phyloP scores from a whole-genome alignment of 371 early-diverging fungal genomes.

The Mortierella sp. region DNA sequence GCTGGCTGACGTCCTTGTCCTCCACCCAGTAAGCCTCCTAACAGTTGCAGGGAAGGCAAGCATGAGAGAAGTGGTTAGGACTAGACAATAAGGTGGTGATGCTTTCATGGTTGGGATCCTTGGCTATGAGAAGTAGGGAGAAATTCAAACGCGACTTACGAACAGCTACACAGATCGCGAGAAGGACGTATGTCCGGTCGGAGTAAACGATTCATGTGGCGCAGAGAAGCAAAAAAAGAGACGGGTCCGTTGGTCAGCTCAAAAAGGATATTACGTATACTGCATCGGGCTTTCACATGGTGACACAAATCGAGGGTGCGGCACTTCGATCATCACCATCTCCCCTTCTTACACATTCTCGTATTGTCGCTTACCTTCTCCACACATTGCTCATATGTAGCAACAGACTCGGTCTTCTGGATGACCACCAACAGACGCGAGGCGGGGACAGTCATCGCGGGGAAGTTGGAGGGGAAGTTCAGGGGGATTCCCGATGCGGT shows the following conservation, averaged over 20 bases:
- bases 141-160: slow-evolving; percentile 26
- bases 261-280: not conserved
- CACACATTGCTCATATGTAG: slow-evolving; percentile 53
- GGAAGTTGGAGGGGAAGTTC: slow-evolving; percentile 56
- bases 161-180: slow-evolving; percentile 28
- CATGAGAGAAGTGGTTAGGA: too few species aligned
- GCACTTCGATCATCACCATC: not conserved
- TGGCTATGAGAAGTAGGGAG: not conserved
- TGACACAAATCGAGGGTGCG: not conserved
- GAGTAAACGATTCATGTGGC: not conserved
- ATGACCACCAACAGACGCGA: slow-evolving; percentile 58
- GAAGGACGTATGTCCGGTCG: not conserved
- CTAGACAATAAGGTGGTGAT: not conserved
- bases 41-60: not conserved
- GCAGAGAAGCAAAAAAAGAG: not conserved
- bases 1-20: slow-evolving; percentile 40
- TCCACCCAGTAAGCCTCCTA: slow-evolving; percentile 41
- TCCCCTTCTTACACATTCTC: not conserved
- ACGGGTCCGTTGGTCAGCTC: slow-evolving; percentile 4
- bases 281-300: slow-evolving; percentile 2
- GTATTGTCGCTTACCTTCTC: slow-evolving; percentile 40
- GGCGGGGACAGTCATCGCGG: slow-evolving; percentile 46
- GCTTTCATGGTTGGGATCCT: not conserved
- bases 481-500: slow-evolving; percentile 49
- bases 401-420: slow-evolving; percentile 47